These are phyloP conservation scores for Erysimum cheiranthoides DNA, from an alignment of 345 rosid genomes.

Conservation along the genomic window DNA sequence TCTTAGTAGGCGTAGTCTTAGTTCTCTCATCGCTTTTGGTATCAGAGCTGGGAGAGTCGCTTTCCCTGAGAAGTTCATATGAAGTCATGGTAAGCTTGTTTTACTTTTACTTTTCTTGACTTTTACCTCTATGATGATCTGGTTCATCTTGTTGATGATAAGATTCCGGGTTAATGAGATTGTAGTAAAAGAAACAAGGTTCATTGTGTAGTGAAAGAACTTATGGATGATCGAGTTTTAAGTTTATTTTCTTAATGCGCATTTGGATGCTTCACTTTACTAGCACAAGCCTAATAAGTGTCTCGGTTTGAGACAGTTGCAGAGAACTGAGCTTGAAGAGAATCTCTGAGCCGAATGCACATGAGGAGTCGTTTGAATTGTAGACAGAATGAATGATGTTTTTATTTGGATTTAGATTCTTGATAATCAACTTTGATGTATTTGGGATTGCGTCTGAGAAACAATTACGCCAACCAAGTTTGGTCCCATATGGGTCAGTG, in stretches of 20 bases:
- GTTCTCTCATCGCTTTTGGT: slow-evolving; percentile 18
- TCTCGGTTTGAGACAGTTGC: slow-evolving; percentile 18
- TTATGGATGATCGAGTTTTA: slow-evolving; percentile 21
- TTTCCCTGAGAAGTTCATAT: slow-evolving; percentile 24
- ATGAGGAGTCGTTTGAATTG: not conserved
- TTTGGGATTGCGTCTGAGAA: slow-evolving; percentile 12
- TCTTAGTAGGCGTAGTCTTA: slow-evolving; percentile 38
- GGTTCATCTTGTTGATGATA: slow-evolving; percentile 37
- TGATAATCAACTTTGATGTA: not conserved
- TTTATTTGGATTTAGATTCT: not conserved
- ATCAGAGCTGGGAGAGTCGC: slow-evolving; percentile 17
- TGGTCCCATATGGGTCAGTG: slow-evolving; percentile 20
- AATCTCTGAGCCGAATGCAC: not conserved
- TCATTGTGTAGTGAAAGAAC: slow-evolving; percentile 34
- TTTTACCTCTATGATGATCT: not conserved
- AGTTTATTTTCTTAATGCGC: slow-evolving; percentile 24
- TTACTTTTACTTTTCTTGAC: not conserved
- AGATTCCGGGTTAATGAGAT: slow-evolving; percentile 19
- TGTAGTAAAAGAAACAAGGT: slow-evolving; percentile 24
- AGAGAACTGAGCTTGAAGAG: slow-evolving; percentile 26
- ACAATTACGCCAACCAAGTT: not conserved
- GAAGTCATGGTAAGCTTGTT: slow-evolving; percentile 33
- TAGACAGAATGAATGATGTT: not conserved
- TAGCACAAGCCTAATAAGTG: slow-evolving; percentile 13
- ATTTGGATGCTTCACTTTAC: slow-evolving; percentile 18